phyloP scores from a whole-genome alignment of 345 rosid species.

The Lepidium didymum region DNA sequence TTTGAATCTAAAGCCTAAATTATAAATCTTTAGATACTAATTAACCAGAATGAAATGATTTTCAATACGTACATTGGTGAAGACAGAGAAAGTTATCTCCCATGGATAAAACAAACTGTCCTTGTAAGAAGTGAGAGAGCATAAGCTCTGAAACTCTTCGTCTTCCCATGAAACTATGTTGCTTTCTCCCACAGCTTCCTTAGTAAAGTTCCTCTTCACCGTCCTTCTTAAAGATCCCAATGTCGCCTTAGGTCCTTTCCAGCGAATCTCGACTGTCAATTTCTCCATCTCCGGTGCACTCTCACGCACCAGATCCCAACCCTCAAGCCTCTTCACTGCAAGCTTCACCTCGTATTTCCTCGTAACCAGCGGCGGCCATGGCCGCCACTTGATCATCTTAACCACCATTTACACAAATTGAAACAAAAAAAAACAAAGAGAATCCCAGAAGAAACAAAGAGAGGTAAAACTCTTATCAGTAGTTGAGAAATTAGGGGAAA shows the following conservation, averaged over 20 bases:
- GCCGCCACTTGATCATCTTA: slow-evolving; percentile 99
- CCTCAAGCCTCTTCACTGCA: slow-evolving; percentile 59
- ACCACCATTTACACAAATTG: slow-evolving; percentile 58
- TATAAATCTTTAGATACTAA: background rate
- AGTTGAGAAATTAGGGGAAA: slow-evolving; percentile 13
- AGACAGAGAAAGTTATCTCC: slow-evolving; percentile 87
- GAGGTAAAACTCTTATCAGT: slow-evolving; percentile 5
- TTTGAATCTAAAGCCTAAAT: background rate
- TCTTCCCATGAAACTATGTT: slow-evolving; percentile 75
- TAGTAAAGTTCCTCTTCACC: slow-evolving; percentile 82
- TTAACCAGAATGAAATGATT: background rate
- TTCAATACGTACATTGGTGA: slow-evolving; percentile 54
- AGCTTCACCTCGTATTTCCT: slow-evolving; percentile 73
- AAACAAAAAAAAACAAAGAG: background rate
- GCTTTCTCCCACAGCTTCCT: slow-evolving; percentile 42
- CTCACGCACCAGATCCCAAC: slow-evolving; percentile 67
- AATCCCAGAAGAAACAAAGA: background rate
- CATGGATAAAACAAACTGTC: slow-evolving; percentile 78
- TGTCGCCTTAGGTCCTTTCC: slow-evolving; percentile 93
- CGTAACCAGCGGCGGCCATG: slow-evolving; percentile 76
- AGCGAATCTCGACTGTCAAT: slow-evolving; percentile 76
- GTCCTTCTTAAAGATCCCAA: slow-evolving; percentile 64
- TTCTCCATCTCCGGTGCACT: slow-evolving; percentile 31
- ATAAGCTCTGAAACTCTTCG: slow-evolving; percentile 70
- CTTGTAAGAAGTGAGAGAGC: slow-evolving; percentile 62